Evolutionary conservation across 106 monocot species (phyloP), one percentile per base, ranked within the genome.

Genomic region (Cymbidium sinense): DNA sequence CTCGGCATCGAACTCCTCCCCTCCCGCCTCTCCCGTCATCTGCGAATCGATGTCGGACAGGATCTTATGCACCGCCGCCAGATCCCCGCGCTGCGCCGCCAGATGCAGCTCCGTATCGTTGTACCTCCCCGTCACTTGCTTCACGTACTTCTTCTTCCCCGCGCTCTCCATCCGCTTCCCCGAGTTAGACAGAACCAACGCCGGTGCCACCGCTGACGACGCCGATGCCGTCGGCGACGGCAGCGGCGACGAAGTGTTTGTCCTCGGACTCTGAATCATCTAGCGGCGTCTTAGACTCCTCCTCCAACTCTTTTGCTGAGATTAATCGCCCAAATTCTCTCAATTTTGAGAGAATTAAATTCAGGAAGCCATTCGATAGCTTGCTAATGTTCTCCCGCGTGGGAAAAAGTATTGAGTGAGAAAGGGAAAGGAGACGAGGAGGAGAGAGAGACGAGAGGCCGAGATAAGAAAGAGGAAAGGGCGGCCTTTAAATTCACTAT

Each of bases 101-200:
- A 90, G 77, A 76, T 90, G 90, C 73, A 90, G 85, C 83, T 90
- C 90, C 43, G 87, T 87, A 71, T 90, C 90, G 77, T 90, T 90
- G 78, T 85, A 87, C 51, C 85, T 79, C 7, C 90, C 90, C 7
- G 90, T 90, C 54, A 90, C 90, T 85, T 90, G 90, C 76, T 86
- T 86, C 83, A 90, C 87, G 77, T 90, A 90, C 78, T 87, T 86
- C 80, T 87, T 86, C 76, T 80, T 79, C 54, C 77, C 77, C 39
- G 81, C 41, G 67, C 75, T 75, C 50, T 84, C 84, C 75, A 90
- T 84, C 51, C 80, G 25, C 83, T 88, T 88, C 36, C 83, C 86
- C 31, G 88, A 88, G 50, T 78, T 83, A 2, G 86, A 86, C 7
- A 88, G 43, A 64, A 88, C 85, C 61, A 88, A 76, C 34, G 87